Percentiles rank a stretch among this genome's conserved stretches.
Conservation (phyloP, 495 filamentous ascomycete genomes). For the Bombardia bombarda region DNA sequence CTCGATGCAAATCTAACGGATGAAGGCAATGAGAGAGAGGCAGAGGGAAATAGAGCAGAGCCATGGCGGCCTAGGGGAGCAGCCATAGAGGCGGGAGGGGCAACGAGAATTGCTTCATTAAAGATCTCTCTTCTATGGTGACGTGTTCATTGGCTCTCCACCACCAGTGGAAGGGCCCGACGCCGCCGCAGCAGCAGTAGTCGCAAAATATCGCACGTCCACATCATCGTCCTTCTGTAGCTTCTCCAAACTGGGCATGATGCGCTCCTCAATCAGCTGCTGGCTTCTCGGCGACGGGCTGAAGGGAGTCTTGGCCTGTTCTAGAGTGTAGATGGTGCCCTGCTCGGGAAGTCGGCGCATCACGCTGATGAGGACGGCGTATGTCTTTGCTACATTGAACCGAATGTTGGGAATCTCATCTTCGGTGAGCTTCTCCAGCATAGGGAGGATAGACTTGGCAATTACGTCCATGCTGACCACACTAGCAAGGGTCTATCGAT, state of each 20-base stretch:
- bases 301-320: conserved; percentile 61
- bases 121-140: conserved; percentile 39
- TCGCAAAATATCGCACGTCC: conserved; percentile 92
- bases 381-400: conserved; percentile 98
- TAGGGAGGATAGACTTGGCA: conserved; percentile 86
- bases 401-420: conserved; percentile 98
- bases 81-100: background rate
- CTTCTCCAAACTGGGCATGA: conserved; percentile 88
- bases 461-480: conserved; percentile 89
- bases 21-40: too few relatives aligned
- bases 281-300: conserved; percentile 63
- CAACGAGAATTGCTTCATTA: conserved; percentile 21
- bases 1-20: too few relatives aligned
- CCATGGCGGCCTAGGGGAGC: too few relatives aligned
- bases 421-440: conserved; percentile 83
- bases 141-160: conserved; percentile 52
- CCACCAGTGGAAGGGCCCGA: conserved; percentile 22
- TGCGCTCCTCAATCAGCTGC: conserved; percentile 77
- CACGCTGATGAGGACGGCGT: conserved; percentile 77
- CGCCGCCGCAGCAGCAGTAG: conserved; percentile 38
- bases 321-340: conserved; percentile 74
- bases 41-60: too few relatives aligned
- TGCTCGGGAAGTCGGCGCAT: conserved; percentile 81
- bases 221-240: conserved; percentile 94
- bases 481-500: conserved; percentile 75